phyloP scores from a whole-genome alignment of 345 rosid species.

The Arabis alpina region DNA sequence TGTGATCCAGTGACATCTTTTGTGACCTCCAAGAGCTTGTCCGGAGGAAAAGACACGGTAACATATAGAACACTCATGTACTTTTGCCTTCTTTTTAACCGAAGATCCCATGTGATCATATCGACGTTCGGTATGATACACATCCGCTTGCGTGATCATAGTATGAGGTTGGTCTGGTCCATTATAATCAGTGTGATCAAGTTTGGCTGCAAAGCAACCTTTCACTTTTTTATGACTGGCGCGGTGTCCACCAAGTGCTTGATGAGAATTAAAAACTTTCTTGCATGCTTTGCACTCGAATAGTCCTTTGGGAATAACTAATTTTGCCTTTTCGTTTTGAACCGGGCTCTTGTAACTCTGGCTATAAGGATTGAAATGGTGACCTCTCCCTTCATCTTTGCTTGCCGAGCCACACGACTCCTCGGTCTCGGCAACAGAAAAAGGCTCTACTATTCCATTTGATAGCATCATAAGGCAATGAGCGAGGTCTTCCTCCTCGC shows the following conservation, averaged over 20 bases:
- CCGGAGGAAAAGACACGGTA: constrained; percentile 52
- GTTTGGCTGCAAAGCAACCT: constrained; percentile 85
- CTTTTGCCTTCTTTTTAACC: constrained; percentile 21
- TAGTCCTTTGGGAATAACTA: constrained; percentile 48
- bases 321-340: constrained; percentile 51
- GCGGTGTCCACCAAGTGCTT: constrained; percentile 92
- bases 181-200: constrained; percentile 49
- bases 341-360: constrained; percentile 22
- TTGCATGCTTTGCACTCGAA: constrained; percentile 94
- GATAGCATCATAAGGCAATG: constrained; percentile 86
- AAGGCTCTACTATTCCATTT: constrained; percentile 61
- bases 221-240: constrained; percentile 95
- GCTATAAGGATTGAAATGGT: constrained; percentile 23
- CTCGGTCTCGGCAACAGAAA: constrained; percentile 49
- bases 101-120: constrained; percentile 2
- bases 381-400: constrained; percentile 57
- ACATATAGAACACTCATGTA: constrained; percentile 52
- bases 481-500: constrained; percentile 90
- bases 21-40: constrained; percentile 61
- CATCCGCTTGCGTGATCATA: constrained; percentile 57
- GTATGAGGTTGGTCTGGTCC: constrained; percentile 42
- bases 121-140: constrained; percentile 43
- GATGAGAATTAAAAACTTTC: constrained; percentile 89
- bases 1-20: constrained; percentile 68
- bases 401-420: constrained; percentile 77